Conservation (phyloP, 208 protist genomes). For the Leishmania major region DNA sequence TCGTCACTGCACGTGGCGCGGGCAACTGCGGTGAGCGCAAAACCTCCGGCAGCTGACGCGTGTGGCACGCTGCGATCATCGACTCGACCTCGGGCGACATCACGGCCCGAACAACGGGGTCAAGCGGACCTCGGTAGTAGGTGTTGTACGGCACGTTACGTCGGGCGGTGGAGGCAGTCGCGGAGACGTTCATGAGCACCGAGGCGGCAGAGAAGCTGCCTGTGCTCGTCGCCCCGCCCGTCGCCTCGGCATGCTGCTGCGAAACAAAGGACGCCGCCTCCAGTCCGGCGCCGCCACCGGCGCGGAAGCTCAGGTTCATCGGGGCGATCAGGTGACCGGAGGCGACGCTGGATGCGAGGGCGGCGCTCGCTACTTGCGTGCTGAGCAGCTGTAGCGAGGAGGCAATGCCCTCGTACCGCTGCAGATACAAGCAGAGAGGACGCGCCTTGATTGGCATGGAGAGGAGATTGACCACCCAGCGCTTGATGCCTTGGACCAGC, state of each 20-base stretch:
- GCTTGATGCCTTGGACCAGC: slow-evolving; percentile 44
- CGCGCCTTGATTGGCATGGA: slow-evolving; percentile 55
- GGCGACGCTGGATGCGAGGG: slow-evolving; percentile 17
- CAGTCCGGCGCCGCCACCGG: not conserved
- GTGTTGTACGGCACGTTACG: slow-evolving; percentile 33
- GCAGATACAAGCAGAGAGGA: slow-evolving; percentile 60
- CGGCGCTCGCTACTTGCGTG: slow-evolving; percentile 19
- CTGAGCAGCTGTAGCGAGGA: slow-evolving; percentile 37
- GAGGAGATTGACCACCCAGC: slow-evolving; percentile 54
- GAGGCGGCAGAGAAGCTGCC: slow-evolving; percentile 12
- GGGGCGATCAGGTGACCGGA: slow-evolving; percentile 16
- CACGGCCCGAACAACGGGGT: slow-evolving; percentile 53
- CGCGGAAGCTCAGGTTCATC: slow-evolving; percentile 35
- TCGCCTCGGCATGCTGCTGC: not conserved
- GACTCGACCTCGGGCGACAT: slow-evolving; percentile 48
- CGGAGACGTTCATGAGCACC: slow-evolving; percentile 18
- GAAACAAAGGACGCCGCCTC: slow-evolving; percentile 12
- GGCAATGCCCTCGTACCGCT: slow-evolving; percentile 63
- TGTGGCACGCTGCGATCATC: slow-evolving; percentile 34
- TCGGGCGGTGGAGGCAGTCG: slow-evolving; percentile 4
- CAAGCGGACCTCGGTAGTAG: slow-evolving; percentile 61
- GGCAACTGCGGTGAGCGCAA: not conserved
- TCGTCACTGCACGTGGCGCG: not conserved
- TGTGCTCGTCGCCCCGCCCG: not conserved
- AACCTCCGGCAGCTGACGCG: slow-evolving; percentile 13